Conservation (phyloP, 306 rosid genomes). For the Prunus kanzakura region DNA sequence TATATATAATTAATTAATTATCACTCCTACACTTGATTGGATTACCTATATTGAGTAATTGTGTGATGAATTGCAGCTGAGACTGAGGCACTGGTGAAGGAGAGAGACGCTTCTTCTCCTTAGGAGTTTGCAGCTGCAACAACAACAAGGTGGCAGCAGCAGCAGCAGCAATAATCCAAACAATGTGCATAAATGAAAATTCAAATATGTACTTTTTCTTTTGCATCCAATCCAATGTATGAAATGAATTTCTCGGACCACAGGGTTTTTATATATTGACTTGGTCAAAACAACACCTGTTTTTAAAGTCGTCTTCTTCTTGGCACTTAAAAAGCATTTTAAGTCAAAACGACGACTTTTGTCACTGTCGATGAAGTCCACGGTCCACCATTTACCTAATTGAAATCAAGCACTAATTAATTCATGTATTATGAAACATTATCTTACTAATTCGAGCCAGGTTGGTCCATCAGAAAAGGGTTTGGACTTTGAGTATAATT, state of each 20-base stretch:
- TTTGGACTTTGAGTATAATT: not conserved
- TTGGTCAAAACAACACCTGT: not conserved
- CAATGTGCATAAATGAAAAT: no score
- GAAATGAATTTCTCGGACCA: no score
- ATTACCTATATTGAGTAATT: not conserved
- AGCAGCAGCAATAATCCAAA: not conserved
- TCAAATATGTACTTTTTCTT: not conserved
- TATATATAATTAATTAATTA: not conserved
- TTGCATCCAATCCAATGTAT: no score
- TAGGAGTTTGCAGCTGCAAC: not conserved
- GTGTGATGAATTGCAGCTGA: not conserved
- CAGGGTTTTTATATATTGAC: not conserved
- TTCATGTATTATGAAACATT: not conserved
- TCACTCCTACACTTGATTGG: not conserved
- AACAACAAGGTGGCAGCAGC: not conserved
- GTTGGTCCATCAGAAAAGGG: not conserved
- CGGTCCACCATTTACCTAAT: not conserved
- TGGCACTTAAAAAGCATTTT: not conserved
- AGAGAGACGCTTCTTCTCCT: not conserved
- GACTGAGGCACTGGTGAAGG: not conserved
- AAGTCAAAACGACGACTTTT: not conserved
- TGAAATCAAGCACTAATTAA: not conserved
- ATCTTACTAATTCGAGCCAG: not conserved
- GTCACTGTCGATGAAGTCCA: not conserved
- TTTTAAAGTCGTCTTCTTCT: not conserved